phyloP scores from a whole-genome alignment of 2,329 filamentous ascomycete species.

The Pleomassaria siparia region DNA sequence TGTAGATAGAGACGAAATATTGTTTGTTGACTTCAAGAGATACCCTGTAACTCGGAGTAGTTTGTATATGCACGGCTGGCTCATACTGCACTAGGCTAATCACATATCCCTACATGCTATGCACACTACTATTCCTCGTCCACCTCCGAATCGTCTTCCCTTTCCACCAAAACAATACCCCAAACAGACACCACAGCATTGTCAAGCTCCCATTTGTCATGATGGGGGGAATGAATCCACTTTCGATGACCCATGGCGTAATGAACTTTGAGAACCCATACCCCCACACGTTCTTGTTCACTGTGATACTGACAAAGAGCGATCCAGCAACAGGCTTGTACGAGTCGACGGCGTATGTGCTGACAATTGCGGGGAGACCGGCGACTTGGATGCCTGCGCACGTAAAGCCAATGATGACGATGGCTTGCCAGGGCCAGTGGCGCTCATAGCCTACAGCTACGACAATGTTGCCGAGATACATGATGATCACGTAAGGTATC shows the following conservation, averaged over 20 bases:
- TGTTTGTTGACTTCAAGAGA: too few relatives aligned
- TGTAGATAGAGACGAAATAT: too few relatives aligned
- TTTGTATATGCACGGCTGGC: too few relatives aligned
- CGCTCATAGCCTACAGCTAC: slow-evolving; percentile 57
- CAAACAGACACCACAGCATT: slow-evolving; percentile 57
- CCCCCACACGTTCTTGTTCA: slow-evolving; percentile 66
- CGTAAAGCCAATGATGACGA: slow-evolving; percentile 61
- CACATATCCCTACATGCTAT: slow-evolving; percentile 48
- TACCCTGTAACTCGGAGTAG: too few relatives aligned
- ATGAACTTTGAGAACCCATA: slow-evolving; percentile 62
- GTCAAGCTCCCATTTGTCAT: slow-evolving; percentile 61
- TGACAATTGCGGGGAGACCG: slow-evolving; percentile 61
- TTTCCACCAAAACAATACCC: slow-evolving; percentile 58
- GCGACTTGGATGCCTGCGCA: slow-evolving; percentile 62
- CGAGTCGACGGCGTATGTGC: slow-evolving; percentile 62
- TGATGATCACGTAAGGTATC: slow-evolving; percentile 60
- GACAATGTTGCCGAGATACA: slow-evolving; percentile 60
- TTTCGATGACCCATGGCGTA: slow-evolving; percentile 49
- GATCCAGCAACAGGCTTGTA: slow-evolving; percentile 65
- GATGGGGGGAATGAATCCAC: slow-evolving; percentile 58
- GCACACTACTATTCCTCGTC: slow-evolving; percentile 58
- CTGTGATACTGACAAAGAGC: slow-evolving; percentile 62
- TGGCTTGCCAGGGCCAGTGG: slow-evolving; percentile 56
- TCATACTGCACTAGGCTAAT: too few relatives aligned
- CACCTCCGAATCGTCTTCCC: slow-evolving; percentile 62